A percentile compares a stretch with the other conserved stretches of the same genome.
Conservation (phyloP, 164 flowering plant genomes). For the Stephania cephalantha region DNA sequence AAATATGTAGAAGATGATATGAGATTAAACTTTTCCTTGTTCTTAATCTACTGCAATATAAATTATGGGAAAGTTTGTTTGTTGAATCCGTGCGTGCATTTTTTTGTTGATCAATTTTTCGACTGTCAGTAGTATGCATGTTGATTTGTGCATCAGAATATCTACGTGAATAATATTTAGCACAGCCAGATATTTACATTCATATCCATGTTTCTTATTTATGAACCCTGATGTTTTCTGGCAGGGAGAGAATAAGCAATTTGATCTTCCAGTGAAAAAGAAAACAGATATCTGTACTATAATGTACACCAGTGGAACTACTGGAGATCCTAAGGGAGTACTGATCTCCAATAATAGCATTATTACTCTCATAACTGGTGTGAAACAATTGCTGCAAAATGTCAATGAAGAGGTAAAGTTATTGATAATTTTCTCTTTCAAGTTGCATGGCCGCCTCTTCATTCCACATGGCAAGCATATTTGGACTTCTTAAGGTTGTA, state of each 20-base stretch:
- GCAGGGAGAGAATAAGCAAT: slow-evolving; percentile 62
- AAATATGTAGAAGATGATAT: background rate
- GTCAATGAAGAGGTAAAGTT: slow-evolving; percentile 59
- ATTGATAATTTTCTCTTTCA: background rate
- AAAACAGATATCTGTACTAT: slow-evolving; percentile 83
- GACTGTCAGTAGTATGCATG: background rate
- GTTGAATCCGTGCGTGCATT: background rate
- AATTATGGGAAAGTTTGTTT: background rate
- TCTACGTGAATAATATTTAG: background rate
- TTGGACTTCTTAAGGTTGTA: background rate
- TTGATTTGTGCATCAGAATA: background rate
- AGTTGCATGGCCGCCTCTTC: background rate
- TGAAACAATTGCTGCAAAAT: slow-evolving; percentile 41
- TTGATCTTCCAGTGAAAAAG: slow-evolving; percentile 56
- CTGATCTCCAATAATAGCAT: slow-evolving; percentile 75
- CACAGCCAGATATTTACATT: background rate
- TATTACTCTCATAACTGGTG: slow-evolving; percentile 67
- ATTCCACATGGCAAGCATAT: background rate
- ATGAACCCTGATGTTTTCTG: background rate
- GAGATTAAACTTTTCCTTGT: background rate
- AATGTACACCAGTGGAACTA: slow-evolving; percentile 99
- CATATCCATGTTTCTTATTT: background rate
- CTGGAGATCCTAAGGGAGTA: slow-evolving; percentile 98
- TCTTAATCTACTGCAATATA: background rate
- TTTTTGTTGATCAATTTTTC: background rate